A percentile compares a stretch with the other conserved stretches of the same genome.
These are phyloP conservation scores for Eucalyptus tenuipes DNA, from an alignment of 345 rosid genomes.

Conservation along the genomic window DNA sequence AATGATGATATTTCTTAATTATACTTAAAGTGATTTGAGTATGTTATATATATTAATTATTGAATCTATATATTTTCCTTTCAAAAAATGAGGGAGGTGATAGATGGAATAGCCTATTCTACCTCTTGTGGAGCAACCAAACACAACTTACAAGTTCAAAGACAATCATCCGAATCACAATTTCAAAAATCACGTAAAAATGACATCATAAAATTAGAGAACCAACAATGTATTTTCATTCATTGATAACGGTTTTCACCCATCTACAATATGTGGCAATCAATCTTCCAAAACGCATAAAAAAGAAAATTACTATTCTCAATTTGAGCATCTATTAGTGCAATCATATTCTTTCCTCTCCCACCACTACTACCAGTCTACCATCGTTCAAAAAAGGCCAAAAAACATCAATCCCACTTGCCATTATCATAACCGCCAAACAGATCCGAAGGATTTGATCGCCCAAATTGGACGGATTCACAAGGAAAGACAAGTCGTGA, in stretches of 20 bases:
- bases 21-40: too few species aligned
- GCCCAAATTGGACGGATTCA: background rate
- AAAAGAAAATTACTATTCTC: background rate
- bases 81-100: background rate
- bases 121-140: background rate
- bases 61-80: background rate
- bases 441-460: background rate
- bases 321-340: background rate
- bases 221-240: background rate
- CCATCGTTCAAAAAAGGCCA: too few species aligned
- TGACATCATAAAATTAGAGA: fast-evolving
- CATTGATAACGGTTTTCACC: background rate
- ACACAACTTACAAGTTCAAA: background rate
- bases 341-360: background rate
- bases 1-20: background rate
- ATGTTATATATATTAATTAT: background rate
- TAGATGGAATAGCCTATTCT: background rate
- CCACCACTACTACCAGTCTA: background rate
- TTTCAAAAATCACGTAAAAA: background rate
- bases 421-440: background rate
- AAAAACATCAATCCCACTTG: background rate
- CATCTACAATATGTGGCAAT: background rate
- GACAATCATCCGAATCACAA: background rate
- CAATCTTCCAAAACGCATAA: background rate
- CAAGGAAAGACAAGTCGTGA: background rate